A percentile compares a stretch with the other conserved stretches of the same genome.
Evolutionary conservation across 345 rosid genomes (phyloP).

Genomic region (Mercurialis annua): DNA sequence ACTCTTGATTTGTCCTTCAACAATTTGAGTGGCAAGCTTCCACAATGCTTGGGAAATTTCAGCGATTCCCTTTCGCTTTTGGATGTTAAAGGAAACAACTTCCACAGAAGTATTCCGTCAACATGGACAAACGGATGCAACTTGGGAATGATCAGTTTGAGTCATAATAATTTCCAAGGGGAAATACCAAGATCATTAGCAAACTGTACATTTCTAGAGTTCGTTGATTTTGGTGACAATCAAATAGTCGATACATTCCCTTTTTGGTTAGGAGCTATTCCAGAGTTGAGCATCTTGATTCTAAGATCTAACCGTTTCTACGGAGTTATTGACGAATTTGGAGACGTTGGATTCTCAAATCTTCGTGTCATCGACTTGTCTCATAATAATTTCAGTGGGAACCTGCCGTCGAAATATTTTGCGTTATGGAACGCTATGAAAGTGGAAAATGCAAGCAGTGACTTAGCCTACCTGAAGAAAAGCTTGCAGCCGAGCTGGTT

Average conservation of each 20-base stretch:
- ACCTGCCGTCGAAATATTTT: too few species aligned
- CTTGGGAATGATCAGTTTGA: too few species aligned
- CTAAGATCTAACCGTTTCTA: too few species aligned
- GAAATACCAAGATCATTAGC: too few species aligned
- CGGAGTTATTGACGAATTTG: slow-evolving; percentile 7
- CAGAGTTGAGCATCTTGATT: too few species aligned
- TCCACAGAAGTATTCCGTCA: neutral
- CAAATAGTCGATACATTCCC: too few species aligned
- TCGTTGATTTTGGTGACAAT: too few species aligned
- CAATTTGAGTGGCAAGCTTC: slow-evolving; percentile 6
- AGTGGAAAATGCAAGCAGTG: neutral
- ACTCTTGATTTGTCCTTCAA: slow-evolving; percentile 11
- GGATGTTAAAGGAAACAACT: neutral
- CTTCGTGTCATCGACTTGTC: slow-evolving; percentile 31
- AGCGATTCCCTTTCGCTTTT: neutral
- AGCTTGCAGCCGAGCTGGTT: neutral
- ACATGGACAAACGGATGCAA: too few species aligned
- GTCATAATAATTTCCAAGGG: too few species aligned
- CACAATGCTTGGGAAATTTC: neutral
- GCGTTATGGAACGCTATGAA: neutral
- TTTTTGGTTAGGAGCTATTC: too few species aligned
- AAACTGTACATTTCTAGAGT: too few species aligned
- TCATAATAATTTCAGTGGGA: too few species aligned
- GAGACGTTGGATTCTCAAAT: neutral
- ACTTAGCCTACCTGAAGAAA: neutral